A percentile compares a stretch with the other conserved stretches of the same genome.
Evolutionary conservation across 768 basidiomycete genomes (phyloP).

Genomic region (Megacollybia marginata): DNA sequence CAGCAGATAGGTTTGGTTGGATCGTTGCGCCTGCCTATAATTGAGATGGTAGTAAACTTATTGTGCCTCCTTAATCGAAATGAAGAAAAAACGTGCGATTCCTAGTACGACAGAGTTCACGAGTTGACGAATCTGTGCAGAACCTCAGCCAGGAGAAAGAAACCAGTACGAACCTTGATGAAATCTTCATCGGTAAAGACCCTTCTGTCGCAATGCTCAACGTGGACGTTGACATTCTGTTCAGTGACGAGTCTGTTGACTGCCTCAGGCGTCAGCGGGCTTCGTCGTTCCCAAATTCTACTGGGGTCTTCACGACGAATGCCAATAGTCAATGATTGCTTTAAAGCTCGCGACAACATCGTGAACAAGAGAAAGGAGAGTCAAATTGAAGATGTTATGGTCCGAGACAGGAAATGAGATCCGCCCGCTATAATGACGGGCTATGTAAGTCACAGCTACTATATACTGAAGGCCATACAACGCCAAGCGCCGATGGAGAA

Average conservation of each 20-base stretch:
- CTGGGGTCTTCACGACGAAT: conserved; percentile 71
- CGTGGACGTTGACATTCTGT: conserved; percentile 56
- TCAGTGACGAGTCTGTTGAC: conserved; percentile 53
- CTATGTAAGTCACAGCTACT: too few species aligned
- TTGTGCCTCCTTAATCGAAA: conserved; percentile 2
- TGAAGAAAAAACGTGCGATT: conserved; percentile 1
- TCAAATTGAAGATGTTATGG: too few species aligned
- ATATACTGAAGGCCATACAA: too few species aligned
- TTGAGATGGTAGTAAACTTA: neutral
- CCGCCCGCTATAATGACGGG: too few species aligned
- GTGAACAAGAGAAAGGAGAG: too few species aligned
- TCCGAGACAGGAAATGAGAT: too few species aligned
- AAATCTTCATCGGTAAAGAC: conserved; percentile 65
- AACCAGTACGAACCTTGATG: conserved; percentile 41
- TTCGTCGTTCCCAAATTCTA: conserved; percentile 83
- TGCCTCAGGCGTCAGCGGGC: conserved; percentile 72
- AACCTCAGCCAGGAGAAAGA: neutral
- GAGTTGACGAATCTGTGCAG: too few species aligned
- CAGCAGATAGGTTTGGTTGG: conserved; percentile 43
- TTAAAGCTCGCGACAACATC: too few species aligned
- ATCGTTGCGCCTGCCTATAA: conserved; percentile 72
- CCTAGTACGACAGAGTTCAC: neutral
- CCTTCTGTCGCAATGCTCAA: conserved; percentile 71
- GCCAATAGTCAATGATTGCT: conserved; percentile 25
- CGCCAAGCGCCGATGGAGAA: too few species aligned